Base-by-base conservation (phyloP, 2,329 filamentous ascomycete species). In the Trichoderma cornu-damae region DNA sequence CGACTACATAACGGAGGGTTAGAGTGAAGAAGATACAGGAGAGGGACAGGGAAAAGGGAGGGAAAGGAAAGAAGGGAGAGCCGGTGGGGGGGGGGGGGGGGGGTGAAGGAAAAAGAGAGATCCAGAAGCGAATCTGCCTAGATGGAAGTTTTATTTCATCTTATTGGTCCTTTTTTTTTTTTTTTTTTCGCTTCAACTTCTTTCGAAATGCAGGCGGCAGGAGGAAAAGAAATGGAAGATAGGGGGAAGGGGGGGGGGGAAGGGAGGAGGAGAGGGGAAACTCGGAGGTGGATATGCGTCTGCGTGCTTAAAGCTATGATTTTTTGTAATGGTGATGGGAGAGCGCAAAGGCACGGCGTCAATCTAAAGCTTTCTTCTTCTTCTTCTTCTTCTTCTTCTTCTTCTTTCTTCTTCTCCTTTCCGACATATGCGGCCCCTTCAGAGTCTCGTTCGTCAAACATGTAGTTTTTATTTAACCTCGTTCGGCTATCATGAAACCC, bases 311-410 rank as follows among this genome's bases (percentile, higher is more conserved):
- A n/a, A n/a, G 52, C 52, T 47, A 55, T 55, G 52, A 38, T 30
- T 54, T 49, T 57, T 59, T 57, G 26, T 57, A 47, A 52, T 57
- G 53, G 20, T 57, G 53, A 57, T 57, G 30, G 42, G 3, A 28
- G 24, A 38, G 37, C 22, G 22, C 52, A 57, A 59, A n/a, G 32
- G 34, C 34, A 48, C 42, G 57, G 43, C 40, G 57, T 34, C 50
- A 54, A 40, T 54, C 37, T 38, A 24, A 22, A 34, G 4, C 35
- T 20, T 22, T 42, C 43, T 42, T 43, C 24, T 18, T 11, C 8
- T 24, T 16, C 12, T 42, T 52, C 38, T 43, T 34, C 26, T 11
- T 14, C 35, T 16, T 6, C 18, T 16, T 24, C 16, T 28, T 30
- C 11, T 18, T 18, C 37, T 38, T 20, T 20, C 42, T 30, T 18